Evolutionary conservation across 768 basidiomycete genomes (phyloP).

Genomic region (Tricholoma saponaceum): DNA sequence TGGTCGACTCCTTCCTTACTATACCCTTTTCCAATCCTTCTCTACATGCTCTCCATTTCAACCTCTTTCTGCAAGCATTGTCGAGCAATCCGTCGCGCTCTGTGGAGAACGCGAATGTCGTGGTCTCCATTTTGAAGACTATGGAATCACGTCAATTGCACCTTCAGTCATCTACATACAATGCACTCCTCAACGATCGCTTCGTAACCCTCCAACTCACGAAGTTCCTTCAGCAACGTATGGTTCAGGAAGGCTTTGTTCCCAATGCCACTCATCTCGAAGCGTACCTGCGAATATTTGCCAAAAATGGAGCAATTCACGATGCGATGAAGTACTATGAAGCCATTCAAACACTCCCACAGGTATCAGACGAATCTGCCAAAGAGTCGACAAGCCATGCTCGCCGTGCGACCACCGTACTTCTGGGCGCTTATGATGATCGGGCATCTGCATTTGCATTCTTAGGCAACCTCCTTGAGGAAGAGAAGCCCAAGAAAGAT

Average conservation of each 20-base stretch:
- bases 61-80: constrained; percentile 50
- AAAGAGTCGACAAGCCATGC: constrained; percentile 5
- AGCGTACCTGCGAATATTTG: constrained; percentile 42
- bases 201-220: constrained; percentile 49
- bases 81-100: constrained; percentile 38
- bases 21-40: constrained; percentile 20
- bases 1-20: constrained; percentile 39
- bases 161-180: constrained; percentile 39
- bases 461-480: constrained; percentile 30
- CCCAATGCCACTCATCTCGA: constrained; percentile 44
- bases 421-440: constrained; percentile 38
- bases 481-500: neutral
- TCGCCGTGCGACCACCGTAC: constrained; percentile 37
- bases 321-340: constrained; percentile 36
- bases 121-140: constrained; percentile 36
- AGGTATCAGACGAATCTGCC: neutral
- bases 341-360: constrained; percentile 26
- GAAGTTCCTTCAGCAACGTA: constrained; percentile 38
- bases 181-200: constrained; percentile 42
- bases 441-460: constrained; percentile 44
- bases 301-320: constrained; percentile 39
- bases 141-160: constrained; percentile 44
- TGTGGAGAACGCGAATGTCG: constrained; percentile 32
- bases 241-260: constrained; percentile 34
- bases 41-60: constrained; percentile 36